Evolutionary conservation across 1,139 yeast species (phyloP).

Genomic region (Hanseniaspora uvarum): DNA sequence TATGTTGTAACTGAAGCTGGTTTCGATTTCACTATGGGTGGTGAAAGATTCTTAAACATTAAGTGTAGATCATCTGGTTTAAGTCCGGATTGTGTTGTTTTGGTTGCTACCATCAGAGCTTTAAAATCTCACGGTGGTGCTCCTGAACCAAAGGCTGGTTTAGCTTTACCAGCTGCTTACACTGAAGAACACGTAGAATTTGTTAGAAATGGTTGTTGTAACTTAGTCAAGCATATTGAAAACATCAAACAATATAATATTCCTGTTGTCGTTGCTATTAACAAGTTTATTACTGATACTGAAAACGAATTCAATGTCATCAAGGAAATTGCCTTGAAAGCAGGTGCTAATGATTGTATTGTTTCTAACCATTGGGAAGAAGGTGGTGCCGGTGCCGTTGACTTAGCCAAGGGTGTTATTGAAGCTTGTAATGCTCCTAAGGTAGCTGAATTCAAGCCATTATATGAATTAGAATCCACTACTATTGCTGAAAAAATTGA

Average conservation of each 20-base stretch:
- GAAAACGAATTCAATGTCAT: constrained; percentile 75
- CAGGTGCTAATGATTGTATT: constrained; percentile 94
- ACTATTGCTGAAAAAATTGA: constrained; percentile 75
- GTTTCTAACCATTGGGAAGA: constrained; percentile 97
- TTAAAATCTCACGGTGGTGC: constrained; percentile 98
- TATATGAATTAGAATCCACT: constrained; percentile 58
- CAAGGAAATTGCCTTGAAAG: constrained; percentile 70
- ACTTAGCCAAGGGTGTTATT: constrained; percentile 76
- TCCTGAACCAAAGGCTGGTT: constrained; percentile 94
- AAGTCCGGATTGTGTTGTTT: constrained; percentile 82
- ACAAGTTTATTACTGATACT: constrained; percentile 79
- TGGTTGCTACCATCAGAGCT: constrained; percentile 96
- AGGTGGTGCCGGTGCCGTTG: constrained; percentile 92
- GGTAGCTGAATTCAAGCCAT: constrained; percentile 52
- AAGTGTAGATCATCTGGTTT: constrained; percentile 91
- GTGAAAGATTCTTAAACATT: constrained; percentile 93
- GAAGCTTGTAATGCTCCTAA: constrained; percentile 50
- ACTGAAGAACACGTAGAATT: constrained; percentile 77
- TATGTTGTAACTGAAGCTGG: constrained; percentile 97
- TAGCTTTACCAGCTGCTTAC: constrained; percentile 78
- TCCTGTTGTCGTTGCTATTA: constrained; percentile 93
- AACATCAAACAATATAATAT: constrained; percentile 81
- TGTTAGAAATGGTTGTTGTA: constrained; percentile 74
- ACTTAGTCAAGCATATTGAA: constrained; percentile 80
- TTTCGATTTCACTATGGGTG: constrained; percentile 98